Evolutionary conservation across 2,329 filamentous ascomycete genomes (phyloP), one percentile per base, ranked within the genome.

Genomic region (Mycosphaerella arachidis): DNA sequence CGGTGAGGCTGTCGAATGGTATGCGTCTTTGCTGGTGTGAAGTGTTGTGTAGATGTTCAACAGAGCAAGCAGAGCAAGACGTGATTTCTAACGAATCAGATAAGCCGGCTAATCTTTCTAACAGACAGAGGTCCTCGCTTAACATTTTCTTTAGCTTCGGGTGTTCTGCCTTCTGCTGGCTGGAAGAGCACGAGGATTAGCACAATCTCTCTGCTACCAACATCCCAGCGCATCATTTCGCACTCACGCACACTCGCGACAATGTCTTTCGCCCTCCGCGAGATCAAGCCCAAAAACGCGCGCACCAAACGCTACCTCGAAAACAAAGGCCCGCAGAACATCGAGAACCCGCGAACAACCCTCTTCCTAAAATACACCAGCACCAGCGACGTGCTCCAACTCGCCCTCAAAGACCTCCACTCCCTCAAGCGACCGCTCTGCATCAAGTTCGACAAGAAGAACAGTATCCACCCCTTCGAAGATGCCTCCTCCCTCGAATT

Each of bases 371-470:
- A 91, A 65, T 93, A 92, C 70, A 91, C 90, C 55, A 89, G 86
- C 74, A 93, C 90, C 74, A 93, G 90, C 50, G 87, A 93, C 70
- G 79, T 94, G 53, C 82, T 92, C 59, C 87, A 95, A 77, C 88
- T 93, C 68, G 90, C 91, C 59, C 81, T 97, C 63, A 88, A 86
- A 67, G 94, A 97, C 70, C 84, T 99, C 58, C 85, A 91, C 76
- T 84, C 90, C 53, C 82, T 99, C 72, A 92, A 93, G 70, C 87
- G 89, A 71, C 92, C 92, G 2, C 83, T 93, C 63, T 87, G 88
- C 65, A 88, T 95, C 76, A 92, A 92, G 68, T 96, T 99, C 80
- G 90, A 86, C 77, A 99, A 97, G 84, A 97, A 97, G 81, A 99
- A 99, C 77, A 83, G 86, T 68, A 89, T 96, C 70, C 92, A 94